Conservation (phyloP, 768 basidiomycete genomes). For the Gelatoporia subvermispora region DNA sequence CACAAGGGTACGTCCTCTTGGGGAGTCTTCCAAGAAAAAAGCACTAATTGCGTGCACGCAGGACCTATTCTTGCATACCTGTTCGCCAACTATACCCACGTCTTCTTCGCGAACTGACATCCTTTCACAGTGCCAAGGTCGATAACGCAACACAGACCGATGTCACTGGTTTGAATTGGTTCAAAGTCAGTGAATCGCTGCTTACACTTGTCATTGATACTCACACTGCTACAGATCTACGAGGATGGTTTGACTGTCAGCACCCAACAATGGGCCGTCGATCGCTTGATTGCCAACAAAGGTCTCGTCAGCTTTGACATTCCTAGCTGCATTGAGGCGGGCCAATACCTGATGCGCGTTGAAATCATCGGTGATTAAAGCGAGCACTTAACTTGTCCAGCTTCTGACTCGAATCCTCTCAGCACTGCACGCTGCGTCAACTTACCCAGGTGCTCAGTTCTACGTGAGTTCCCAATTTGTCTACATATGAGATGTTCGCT, state of each 20-base stretch:
- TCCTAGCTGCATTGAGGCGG: slow-evolving; percentile 40
- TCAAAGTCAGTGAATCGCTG: slow-evolving; percentile 24
- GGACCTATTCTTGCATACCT: slow-evolving; percentile 12
- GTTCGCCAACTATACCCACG: neutral
- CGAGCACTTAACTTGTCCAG: neutral
- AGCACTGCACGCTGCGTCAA: slow-evolving; percentile 41
- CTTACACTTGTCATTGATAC: neutral
- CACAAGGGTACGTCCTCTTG: slow-evolving; percentile 42
- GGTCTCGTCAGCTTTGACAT: slow-evolving; percentile 46
- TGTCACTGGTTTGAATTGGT: slow-evolving; percentile 48
- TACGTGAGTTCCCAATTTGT: slow-evolving; percentile 28
- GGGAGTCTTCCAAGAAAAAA: neutral
- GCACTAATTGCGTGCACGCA: neutral
- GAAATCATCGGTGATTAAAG: slow-evolving; percentile 43
- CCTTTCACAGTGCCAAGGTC: slow-evolving; percentile 35
- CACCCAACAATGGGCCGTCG: slow-evolving; percentile 40
- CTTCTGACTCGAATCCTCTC: neutral
- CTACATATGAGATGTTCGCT: neutral
- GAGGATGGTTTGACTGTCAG: slow-evolving; percentile 35
- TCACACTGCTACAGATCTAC: slow-evolving; percentile 30
- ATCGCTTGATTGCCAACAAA: slow-evolving; percentile 41
- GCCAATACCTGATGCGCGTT: slow-evolving; percentile 44
- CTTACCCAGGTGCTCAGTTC: slow-evolving; percentile 54
- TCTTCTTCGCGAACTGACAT: neutral
- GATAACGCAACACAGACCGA: slow-evolving; percentile 38